Base-by-base conservation (phyloP, 805 yeast genomes). In the Saturnispora ahearnii region DNA sequence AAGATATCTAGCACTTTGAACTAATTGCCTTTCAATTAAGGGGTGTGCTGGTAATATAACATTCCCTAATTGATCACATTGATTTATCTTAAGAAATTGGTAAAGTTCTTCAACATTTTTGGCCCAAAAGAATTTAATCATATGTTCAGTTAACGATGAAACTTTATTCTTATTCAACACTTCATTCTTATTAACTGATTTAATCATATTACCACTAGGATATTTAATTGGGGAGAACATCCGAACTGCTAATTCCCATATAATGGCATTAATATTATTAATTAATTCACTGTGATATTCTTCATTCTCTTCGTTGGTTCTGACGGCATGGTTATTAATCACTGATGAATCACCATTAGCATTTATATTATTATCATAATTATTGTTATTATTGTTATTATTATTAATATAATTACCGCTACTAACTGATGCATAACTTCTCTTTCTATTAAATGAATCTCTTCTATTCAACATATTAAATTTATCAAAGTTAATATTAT, bases 101-200 rank as follows among this genome's bases (percentile, higher is more conserved):
- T 55, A 62, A 18, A 64, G 54, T 3, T 57, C 52, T 3, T 59
- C 58, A 7, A 55, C 49, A 26, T 56, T 53, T 43, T 58, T 58
- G 11, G 55, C 52, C 65, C 66, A 64, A 47, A 57, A 61, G 43
- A 61, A 62, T 46, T 62, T 63, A 29, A 63, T 52, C n/a, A 64
- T 54, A 44, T 64, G 64, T 13, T 62, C 65, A 1, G 61, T 52
- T 30, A 64, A 46, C 10, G 67, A 64, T 22, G 56, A 54, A 32
- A 64, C 49, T 49, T 59, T 62, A 13, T 55, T 48, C 26, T 45
- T 43, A 30, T 50, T 58, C 15, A 62, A 41, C 11, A 50, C 22
- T 21, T 48, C 50, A 31, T 42, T 18, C 30, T 15, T 10, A 30
- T 28, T 30, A 34, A 44, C 11, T 34, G 47, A 45, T 47, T 50